Conservation (phyloP, 2,329 filamentous ascomycete genomes). For the Aureobasidium subglaciale region DNA sequence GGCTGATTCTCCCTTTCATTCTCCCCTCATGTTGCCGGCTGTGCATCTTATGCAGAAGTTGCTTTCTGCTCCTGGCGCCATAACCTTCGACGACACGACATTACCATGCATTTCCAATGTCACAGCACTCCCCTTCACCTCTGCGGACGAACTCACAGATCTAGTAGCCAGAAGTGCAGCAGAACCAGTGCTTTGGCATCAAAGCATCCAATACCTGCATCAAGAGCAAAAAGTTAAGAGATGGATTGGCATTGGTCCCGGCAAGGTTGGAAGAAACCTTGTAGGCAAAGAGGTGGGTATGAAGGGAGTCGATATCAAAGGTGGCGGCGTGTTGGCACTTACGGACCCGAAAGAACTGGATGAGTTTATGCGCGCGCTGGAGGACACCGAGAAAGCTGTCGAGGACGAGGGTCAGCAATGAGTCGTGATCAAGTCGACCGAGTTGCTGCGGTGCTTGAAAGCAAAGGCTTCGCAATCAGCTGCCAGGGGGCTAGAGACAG, state of each 20-base stretch:
- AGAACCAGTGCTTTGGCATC: slow-evolving; percentile 94
- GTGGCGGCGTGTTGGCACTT: slow-evolving; percentile 88
- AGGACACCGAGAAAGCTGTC: slow-evolving; percentile 37
- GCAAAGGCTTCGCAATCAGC: too few relatives aligned
- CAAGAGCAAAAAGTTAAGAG: slow-evolving; percentile 72
- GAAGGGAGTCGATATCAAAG: slow-evolving; percentile 66
- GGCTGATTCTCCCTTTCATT: slow-evolving; percentile 85
- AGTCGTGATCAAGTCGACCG: too few relatives aligned
- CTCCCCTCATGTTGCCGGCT: slow-evolving; percentile 82
- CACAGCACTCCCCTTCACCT: slow-evolving; percentile 68
- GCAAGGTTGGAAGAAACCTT: slow-evolving; percentile 86
- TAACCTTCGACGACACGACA: slow-evolving; percentile 62
- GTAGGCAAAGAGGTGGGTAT: slow-evolving; percentile 94
- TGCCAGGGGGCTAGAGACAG: too few relatives aligned
- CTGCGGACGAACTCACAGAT: slow-evolving; percentile 67
- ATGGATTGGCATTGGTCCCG: slow-evolving; percentile 89
- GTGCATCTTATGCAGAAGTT: slow-evolving; percentile 64
- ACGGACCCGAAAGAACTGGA: slow-evolving; percentile 61
- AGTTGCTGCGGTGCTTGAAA: too few relatives aligned
- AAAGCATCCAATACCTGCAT: slow-evolving; percentile 83
- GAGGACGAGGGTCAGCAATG: slow-evolving; percentile 29
- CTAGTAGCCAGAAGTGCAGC: slow-evolving; percentile 72
- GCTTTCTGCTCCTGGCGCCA: slow-evolving; percentile 46
- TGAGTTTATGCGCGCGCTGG: slow-evolving; percentile 38
- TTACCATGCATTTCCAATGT: slow-evolving; percentile 84